A percentile compares a stretch with the other conserved stretches of the same genome.
These are phyloP conservation scores for Prunus salicina DNA, from an alignment of 306 rosid species.

Conservation along the genomic window DNA sequence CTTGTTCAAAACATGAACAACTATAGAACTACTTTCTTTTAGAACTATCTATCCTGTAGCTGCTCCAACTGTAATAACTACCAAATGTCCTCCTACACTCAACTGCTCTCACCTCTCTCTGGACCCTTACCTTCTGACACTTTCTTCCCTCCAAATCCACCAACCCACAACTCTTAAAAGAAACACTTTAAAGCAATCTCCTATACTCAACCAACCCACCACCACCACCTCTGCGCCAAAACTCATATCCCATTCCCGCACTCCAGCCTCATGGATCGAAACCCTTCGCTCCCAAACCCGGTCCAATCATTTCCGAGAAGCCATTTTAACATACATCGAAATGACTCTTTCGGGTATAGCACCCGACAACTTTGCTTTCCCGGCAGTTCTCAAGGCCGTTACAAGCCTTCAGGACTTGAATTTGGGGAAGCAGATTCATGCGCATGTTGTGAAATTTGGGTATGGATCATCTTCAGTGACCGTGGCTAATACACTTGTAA, in stretches of 20 bases:
- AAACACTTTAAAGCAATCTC: constrained; percentile 4
- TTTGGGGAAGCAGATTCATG: constrained; percentile 58
- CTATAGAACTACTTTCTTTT: neutral
- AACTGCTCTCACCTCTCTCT: constrained; percentile 12
- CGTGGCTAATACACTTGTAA: constrained; percentile 64
- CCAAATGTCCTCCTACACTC: constrained; percentile 21
- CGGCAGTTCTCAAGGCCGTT: constrained; percentile 65
- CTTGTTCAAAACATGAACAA: neutral
- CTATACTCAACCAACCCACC: constrained; percentile 8
- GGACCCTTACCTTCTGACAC: constrained; percentile 10
- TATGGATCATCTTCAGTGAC: constrained; percentile 37
- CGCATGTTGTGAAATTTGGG: constrained; percentile 64
- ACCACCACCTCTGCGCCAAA: neutral
- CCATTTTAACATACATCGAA: constrained; percentile 53
- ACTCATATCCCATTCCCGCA: constrained; percentile 28
- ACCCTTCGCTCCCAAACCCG: constrained; percentile 54
- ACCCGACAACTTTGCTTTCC: constrained; percentile 80
- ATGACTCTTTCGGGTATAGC: constrained; percentile 34
- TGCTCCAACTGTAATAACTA: neutral
- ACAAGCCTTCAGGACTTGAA: constrained; percentile 50
- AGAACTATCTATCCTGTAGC: neutral
- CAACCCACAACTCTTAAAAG: constrained; percentile 4
- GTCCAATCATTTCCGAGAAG: constrained; percentile 45
- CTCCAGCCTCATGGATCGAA: constrained; percentile 56
- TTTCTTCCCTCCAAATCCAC: constrained; percentile 33